A percentile compares a stretch with the other conserved stretches of the same genome.
Evolutionary conservation across 2,329 filamentous ascomycete species (phyloP).

Genomic region (Claviceps lovelessii): DNA sequence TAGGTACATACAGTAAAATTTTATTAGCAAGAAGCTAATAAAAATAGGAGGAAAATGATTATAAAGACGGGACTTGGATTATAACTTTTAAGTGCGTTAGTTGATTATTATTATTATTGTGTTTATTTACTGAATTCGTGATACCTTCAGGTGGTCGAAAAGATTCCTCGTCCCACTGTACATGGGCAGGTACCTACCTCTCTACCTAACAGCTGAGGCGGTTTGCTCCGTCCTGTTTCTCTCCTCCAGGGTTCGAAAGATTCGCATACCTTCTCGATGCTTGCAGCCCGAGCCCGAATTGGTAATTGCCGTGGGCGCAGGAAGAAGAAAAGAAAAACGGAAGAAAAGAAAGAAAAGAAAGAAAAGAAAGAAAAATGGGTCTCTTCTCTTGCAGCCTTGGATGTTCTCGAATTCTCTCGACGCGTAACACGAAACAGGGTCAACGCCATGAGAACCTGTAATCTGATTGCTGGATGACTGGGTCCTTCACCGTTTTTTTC

Average conservation of each 20-base stretch:
- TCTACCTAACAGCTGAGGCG: background rate
- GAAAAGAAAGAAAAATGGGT: background rate
- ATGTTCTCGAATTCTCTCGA: background rate
- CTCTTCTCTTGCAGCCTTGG: background rate
- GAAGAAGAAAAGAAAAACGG: background rate
- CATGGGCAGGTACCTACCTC: background rate
- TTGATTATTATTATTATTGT: too few relatives aligned
- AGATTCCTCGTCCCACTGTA: too few relatives aligned
- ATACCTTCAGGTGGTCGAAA: too few relatives aligned
- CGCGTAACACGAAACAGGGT: background rate
- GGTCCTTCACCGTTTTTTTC: background rate
- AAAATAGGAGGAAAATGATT: too few relatives aligned
- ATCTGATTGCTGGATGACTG: background rate
- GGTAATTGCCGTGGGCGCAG: background rate
- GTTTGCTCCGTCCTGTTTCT: background rate
- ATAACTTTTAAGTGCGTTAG: too few relatives aligned
- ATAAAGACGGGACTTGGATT: too few relatives aligned
- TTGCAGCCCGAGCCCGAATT: background rate
- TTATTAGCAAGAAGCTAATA: too few relatives aligned
- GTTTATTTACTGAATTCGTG: too few relatives aligned
- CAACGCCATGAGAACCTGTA: background rate
- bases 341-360: background rate
- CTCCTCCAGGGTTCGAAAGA: background rate
- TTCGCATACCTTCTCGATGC: background rate
- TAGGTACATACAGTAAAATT: too few relatives aligned